Evolutionary conservation across 1,139 yeast genomes (phyloP), one percentile per base, ranked within the genome.

Genomic region (Martiniozyma asiatica): DNA sequence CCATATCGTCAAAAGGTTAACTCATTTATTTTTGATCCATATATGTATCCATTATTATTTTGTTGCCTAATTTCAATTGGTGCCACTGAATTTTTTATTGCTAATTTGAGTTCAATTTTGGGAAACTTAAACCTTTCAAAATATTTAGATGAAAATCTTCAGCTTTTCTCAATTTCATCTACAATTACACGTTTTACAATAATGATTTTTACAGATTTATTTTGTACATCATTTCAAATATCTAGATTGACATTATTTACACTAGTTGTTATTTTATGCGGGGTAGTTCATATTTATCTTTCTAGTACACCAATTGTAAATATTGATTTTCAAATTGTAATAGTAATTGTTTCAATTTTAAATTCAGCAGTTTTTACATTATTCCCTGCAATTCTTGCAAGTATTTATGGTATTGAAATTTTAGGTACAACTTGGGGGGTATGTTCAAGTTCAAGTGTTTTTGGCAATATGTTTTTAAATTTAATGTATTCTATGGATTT

Each of bases 371-470:
- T 50, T 7, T 51, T 46, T 32, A 50, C 56, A 2, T 25, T 50
- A 25, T 48, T 50, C 29, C 56, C 56, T 1, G 54, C 55, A 9
- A 42, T 51, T 19, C 32, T 50, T 15, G 56, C 54, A 7, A 45
- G 49, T 18, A 43, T 50, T 13, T 51, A 51, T 33, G 56, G 56
- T 8, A 39, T 50, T 14, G 55, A 51, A 13, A 42, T 51, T 14
- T 31, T 51, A 20, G 56, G 56, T 6, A 48, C 55, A 10, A 50
- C 55, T 4, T 51, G 55, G 51, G 56, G 56, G 2, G 25, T 48
- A 8, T 51, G 51, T 29, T 41, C 50, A 6, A 39, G 44, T 12
- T 43, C 49, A 8, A 46, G 53, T 13, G 42, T 48, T 16, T 20
- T 51, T 26, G 55, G 54, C 3, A 46, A 43, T 24, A 34, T 50